Evolutionary conservation across 1,284 basidiomycete genomes (phyloP).

Genomic region (Rhizopogon hawkerae): DNA sequence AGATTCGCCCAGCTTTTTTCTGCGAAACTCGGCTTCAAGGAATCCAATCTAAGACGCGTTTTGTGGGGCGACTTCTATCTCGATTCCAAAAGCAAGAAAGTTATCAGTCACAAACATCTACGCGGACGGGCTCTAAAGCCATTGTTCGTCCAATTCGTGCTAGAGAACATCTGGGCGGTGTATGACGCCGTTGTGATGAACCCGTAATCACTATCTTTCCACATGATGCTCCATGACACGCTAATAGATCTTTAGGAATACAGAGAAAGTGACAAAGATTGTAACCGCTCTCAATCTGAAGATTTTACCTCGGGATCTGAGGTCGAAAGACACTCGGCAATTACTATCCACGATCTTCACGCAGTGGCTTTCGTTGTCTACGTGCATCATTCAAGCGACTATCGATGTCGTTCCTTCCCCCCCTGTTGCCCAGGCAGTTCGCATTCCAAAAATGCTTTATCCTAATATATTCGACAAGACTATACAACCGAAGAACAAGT

Average conservation of each 20-base stretch:
- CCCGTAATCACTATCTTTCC: conserved; percentile 50
- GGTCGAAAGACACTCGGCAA: conserved; percentile 82
- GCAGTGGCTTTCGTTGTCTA: conserved; percentile 94
- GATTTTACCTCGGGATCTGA: conserved; percentile 83
- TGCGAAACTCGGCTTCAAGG: conserved; percentile 86
- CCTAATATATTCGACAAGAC: conserved; percentile 61
- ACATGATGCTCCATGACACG: conserved; percentile 69
- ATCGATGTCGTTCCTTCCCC: conserved; percentile 93
- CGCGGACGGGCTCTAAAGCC: conserved; percentile 84
- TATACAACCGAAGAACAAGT: conserved; percentile 59
- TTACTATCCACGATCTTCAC: conserved; percentile 84
- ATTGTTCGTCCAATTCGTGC: conserved; percentile 95
- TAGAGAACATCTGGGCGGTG: conserved; percentile 97
- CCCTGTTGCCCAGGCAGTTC: conserved; percentile 68
- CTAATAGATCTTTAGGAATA: conserved; percentile 61
- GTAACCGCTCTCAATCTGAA: conserved; percentile 78
- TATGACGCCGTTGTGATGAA: conserved; percentile 84
- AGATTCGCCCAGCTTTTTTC: conserved; percentile 94
- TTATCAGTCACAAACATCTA: conserved; percentile 87
- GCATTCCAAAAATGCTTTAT: conserved; percentile 91
- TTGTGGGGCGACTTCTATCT: conserved; percentile 98
- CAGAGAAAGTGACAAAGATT: conserved; percentile 87
- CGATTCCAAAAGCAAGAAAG: conserved; percentile 92
- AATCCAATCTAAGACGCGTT: conserved; percentile 77
- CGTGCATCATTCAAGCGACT: conserved; percentile 86